Percentiles rank a stretch among this genome's conserved stretches.
These are phyloP conservation scores for Paralagenidium karlingii DNA, from an alignment of 352 stramenopile species.

Conservation along the genomic window DNA sequence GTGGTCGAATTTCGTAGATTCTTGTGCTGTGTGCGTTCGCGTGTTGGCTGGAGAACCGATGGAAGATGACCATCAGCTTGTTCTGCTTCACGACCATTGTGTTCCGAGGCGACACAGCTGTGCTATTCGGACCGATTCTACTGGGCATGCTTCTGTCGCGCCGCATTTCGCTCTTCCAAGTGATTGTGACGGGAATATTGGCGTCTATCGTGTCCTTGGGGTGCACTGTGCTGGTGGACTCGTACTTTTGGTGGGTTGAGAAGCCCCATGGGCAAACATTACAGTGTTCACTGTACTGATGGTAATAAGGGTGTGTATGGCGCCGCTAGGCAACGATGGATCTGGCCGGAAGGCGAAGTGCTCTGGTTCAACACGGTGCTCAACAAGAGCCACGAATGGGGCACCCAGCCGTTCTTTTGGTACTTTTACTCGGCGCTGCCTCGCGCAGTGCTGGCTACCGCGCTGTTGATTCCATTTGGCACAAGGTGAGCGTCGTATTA, in stretches of 20 bases:
- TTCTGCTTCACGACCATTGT: constrained; percentile 89
- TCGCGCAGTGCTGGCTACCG: constrained; percentile 71
- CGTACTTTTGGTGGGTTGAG: constrained; percentile 79
- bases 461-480: constrained; percentile 73
- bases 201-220: constrained; percentile 57
- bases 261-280: not conserved
- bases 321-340: constrained; percentile 48
- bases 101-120: constrained; percentile 95
- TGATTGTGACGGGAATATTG: constrained; percentile 71
- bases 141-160: constrained; percentile 81
- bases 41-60: constrained; percentile 45
- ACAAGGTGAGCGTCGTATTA: constrained; percentile 25
- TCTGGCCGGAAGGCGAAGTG: constrained; percentile 98
- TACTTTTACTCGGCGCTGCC: constrained; percentile 94
- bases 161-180: constrained; percentile 52
- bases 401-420: constrained; percentile 91
- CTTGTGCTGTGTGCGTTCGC: constrained; percentile 50
- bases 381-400: constrained; percentile 97
- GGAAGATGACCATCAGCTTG: constrained; percentile 44
- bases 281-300: not conserved
- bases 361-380: constrained; percentile 95
- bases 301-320: not conserved
- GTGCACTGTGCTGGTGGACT: constrained; percentile 87
- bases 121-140: constrained; percentile 91
- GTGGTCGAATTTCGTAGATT: constrained; percentile 10